A percentile compares a stretch with the other conserved stretches of the same genome.
phyloP scores from a whole-genome alignment of 2,329 filamentous ascomycete species.

The Arthrobotrys iridis region DNA sequence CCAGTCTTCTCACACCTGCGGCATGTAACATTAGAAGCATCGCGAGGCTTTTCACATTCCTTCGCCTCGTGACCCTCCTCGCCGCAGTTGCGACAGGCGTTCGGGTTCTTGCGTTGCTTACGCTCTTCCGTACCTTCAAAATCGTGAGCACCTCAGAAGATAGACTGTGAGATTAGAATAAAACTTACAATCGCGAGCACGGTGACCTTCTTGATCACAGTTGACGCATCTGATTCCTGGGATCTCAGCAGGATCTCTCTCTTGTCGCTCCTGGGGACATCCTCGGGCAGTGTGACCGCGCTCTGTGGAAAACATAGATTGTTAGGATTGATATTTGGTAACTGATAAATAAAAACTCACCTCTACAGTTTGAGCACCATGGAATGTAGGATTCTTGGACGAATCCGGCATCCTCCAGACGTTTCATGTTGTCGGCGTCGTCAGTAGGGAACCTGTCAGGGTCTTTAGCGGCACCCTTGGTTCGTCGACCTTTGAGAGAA shows the following conservation, averaged over 20 bases:
- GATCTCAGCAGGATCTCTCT: conserved; percentile 23
- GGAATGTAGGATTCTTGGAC: conserved; percentile 69
- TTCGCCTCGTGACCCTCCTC: conserved; percentile 57
- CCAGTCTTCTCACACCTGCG: conserved; percentile 63
- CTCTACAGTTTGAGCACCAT: conserved; percentile 72
- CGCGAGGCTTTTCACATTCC: conserved; percentile 67
- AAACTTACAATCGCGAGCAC: conserved; percentile 70
- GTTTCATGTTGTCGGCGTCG: conserved; percentile 70
- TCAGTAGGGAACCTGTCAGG: conserved; percentile 70
- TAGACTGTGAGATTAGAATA: not conserved
- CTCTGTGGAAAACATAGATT: conserved; percentile 59
- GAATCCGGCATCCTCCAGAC: conserved; percentile 74
- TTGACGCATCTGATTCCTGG: conserved; percentile 70
- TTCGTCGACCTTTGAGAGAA: conserved; percentile 67
- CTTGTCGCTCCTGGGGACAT: conserved; percentile 63
- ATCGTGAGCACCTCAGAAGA: not conserved
- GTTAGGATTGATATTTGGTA: not conserved
- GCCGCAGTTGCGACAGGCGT: conserved; percentile 58
- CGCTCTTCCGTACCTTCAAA: conserved; percentile 61
- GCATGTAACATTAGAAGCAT: conserved; percentile 72
- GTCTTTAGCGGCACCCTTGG: conserved; percentile 63
- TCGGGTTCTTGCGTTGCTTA: conserved; percentile 56
- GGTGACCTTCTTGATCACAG: conserved; percentile 72
- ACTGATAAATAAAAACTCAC: conserved; percentile 52
- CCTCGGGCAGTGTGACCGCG: conserved; percentile 71